Conservation (phyloP, 208 protist species). For the Herpetomonas tarakana region DNA sequence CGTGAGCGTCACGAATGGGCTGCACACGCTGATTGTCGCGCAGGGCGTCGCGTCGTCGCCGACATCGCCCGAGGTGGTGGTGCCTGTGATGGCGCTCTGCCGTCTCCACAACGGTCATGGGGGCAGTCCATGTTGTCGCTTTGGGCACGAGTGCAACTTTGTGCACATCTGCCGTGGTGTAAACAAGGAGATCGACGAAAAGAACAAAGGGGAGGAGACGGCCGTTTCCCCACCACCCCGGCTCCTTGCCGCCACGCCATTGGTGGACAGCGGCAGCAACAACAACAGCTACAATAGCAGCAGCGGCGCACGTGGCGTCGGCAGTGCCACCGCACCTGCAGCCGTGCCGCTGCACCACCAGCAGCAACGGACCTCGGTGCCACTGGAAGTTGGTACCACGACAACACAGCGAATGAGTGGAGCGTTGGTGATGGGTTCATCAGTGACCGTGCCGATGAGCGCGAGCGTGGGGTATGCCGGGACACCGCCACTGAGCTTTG, state of each 20-base stretch:
- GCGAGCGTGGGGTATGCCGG: conserved; percentile 23
- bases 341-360: background rate
- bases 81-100: conserved; percentile 63
- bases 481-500: conserved; percentile 38
- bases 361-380: background rate
- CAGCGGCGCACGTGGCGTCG: background rate
- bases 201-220: background rate
- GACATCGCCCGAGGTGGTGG: conserved; percentile 27
- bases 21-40: conserved; percentile 37
- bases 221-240: background rate
- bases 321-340: background rate
- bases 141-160: conserved; percentile 79
- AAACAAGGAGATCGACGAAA: background rate
- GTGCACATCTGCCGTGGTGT: conserved; percentile 76
- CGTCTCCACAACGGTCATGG: conserved; percentile 48
- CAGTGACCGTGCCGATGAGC: conserved; percentile 34
- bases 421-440: conserved; percentile 10
- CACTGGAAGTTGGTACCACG: background rate
- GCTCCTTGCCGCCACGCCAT: background rate
- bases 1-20: conserved; percentile 52
- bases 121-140: conserved; percentile 68
- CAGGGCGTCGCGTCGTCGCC: conserved; percentile 11
- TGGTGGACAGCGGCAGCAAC: too few relatives aligned
- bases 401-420: background rate
- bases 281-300: background rate